Base-by-base conservation (phyloP, 2,329 filamentous ascomycete genomes). In the Mariannaea sp. region DNA sequence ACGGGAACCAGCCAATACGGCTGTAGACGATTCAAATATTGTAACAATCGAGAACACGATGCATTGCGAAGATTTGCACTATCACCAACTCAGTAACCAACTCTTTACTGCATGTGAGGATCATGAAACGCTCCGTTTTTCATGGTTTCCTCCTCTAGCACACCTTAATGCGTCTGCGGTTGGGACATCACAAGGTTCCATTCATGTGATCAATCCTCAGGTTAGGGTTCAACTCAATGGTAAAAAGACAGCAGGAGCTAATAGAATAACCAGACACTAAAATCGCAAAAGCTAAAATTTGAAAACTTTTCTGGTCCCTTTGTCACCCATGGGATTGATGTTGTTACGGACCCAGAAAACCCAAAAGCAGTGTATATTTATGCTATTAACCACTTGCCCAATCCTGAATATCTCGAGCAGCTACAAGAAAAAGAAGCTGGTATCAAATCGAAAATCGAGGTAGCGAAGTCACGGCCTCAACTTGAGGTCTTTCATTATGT, bases 51-150 rank as follows among this genome's bases (percentile, higher is more conserved):
- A 74, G 0, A 78, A 82, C 56, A 85, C 83, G 0, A 65, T 73
- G 3, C 73, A 81, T 13, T 86, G 83, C 61, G 84, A 87, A 59
- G 84, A 87, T 55, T 41, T 87, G 3, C 82, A 86, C 60, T 75
- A 82, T 49, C 77, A 85, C 55, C 63, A 64, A 1, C 65, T 74
- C 0, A 78, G 76, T 13, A 73, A 76, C 0, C 53, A 75, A 7
- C 66, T 87, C 1, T 86, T 84, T 60, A 77, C 81, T 0, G 82
- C 82, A 0, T 87, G 83, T 57, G 77, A 83, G 38, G 79, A 78
- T 29, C 64, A 69, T 1, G 59, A 65, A 4, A 59, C 64, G 0
- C 69, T 69, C 0, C 71, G 82, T 0, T 77, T 76, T 36, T 60
- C 65, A 3, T 85, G 80, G 81, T 85, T 83, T 56, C 84, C 79